phyloP scores from a whole-genome alignment of 345 rosid species.

The Microcos paniculata region DNA sequence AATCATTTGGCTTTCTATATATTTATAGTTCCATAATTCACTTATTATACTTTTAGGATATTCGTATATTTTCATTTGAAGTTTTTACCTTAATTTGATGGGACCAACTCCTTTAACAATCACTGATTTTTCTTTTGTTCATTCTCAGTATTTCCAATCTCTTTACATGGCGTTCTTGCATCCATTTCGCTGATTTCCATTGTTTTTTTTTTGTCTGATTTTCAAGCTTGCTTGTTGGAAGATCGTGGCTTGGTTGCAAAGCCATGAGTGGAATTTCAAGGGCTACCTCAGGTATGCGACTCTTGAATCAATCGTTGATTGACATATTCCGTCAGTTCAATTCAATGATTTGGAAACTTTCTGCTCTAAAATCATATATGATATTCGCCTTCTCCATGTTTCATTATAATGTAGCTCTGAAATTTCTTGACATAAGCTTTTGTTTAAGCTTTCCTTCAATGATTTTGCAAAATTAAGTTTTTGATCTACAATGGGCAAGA shows the following conservation, averaged over 20 bases:
- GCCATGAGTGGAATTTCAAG: slow-evolving; percentile 65
- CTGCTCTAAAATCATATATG: not conserved
- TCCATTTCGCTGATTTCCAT: not conserved
- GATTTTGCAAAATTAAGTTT: not conserved
- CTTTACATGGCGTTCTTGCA: too few species aligned
- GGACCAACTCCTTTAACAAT: not conserved
- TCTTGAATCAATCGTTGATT: not conserved
- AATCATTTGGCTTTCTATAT: not conserved
- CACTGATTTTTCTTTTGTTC: too few species aligned
- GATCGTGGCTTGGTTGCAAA: slow-evolving; percentile 35
- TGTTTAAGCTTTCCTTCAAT: slow-evolving; percentile 4
- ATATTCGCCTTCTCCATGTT: not conserved
- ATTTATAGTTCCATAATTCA: not conserved
- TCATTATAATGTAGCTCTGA: not conserved
- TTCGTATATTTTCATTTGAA: not conserved
- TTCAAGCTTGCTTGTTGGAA: slow-evolving; percentile 37
- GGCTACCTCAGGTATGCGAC: slow-evolving; percentile 53
- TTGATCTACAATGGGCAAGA: too few species aligned
- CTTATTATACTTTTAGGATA: not conserved
- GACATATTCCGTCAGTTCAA: not conserved
- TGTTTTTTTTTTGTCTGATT: not conserved
- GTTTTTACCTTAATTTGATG: not conserved
- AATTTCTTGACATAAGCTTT: not conserved
- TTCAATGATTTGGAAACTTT: not conserved
- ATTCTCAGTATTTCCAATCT: too few species aligned